Evolutionary conservation across 108 stramenopile genomes (phyloP), one percentile per base, ranked within the genome.

Genomic region (Skeletonema costatum): DNA sequence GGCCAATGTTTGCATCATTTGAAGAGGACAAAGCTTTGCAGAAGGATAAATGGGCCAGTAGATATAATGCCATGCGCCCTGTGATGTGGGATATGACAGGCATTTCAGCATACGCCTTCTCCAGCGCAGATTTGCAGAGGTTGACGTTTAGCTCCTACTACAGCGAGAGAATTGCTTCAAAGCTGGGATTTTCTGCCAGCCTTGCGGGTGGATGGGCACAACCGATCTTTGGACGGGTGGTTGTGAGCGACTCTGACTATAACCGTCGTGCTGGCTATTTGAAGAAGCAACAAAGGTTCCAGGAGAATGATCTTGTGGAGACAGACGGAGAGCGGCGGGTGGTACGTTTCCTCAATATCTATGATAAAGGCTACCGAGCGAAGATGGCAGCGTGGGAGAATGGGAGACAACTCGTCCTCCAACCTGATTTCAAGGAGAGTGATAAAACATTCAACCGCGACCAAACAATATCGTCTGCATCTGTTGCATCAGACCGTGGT

Each of bases 61-160:
- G 67, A 59, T 81, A 70, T 38, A 25, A 14, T 35, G 71, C 10
- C 21, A 3, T 36, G 61, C 56, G 74, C 11, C 65, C 65, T 31
- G 72, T 80, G 32, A 48, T 80, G 36, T 80, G 79, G 79, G 73
- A 80, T 56, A 80, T 74, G 73, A 80, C 73, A 62, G 56, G 68
- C 60, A 69, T 74, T 53, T n/a, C 73, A 14, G 46, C 60, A 38
- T 69, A 61, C 14, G 46, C 46, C 3, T 75, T 75, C 59, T 38
- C 41, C 16, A 66, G 74, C 39, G 59, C 79, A 5, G 66, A 74
- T 29, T 59, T 38, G 2, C 65, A 80, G 30, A 31, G 66, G 3
- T 6, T 74, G 3, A 74, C 73, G 10, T 74, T 60, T 30, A 68
- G 67, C 33, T 48, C 44, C n/a, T 80, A 80, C 38, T 80, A 80